These are phyloP conservation scores for Thymus mandschuricus DNA, from an alignment of 257 asterid genomes.

Conservation along the genomic window DNA sequence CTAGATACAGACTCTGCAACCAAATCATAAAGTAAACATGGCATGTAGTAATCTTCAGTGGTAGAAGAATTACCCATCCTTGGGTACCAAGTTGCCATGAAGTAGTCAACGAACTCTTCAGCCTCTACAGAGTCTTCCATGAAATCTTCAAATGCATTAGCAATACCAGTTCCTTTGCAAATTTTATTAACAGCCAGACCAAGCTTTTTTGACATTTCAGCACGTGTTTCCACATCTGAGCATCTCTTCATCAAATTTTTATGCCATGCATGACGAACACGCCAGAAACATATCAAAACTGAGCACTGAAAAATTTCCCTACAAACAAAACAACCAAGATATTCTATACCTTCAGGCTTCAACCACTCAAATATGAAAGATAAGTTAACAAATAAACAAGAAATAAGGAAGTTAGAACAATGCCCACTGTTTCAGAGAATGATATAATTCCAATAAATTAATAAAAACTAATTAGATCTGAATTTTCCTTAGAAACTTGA, in stretches of 20 bases:
- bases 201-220: slow-evolving; percentile 60
- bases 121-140: slow-evolving; percentile 58
- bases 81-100: slow-evolving; percentile 87
- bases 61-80: slow-evolving; percentile 59
- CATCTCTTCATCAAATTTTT: slow-evolving; percentile 74
- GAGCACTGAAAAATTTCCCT: slow-evolving; percentile 93
- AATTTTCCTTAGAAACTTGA: neutral
- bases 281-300: slow-evolving; percentile 87
- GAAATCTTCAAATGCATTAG: slow-evolving; percentile 53
- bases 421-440: slow-evolving; percentile 11
- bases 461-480: neutral
- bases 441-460: slow-evolving; percentile 11
- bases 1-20: neutral
- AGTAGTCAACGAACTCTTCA: slow-evolving; percentile 79
- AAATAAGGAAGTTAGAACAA: neutral
- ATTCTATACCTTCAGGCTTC: slow-evolving; percentile 33
- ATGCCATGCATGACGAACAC: slow-evolving; percentile 95
- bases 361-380: slow-evolving; percentile 27
- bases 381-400: slow-evolving; percentile 8
- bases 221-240: slow-evolving; percentile 54
- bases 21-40: slow-evolving; percentile 10
- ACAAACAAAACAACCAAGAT: slow-evolving; percentile 24
- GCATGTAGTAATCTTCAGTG: neutral
- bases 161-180: slow-evolving; percentile 59
- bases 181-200: slow-evolving; percentile 55